Evolutionary conservation across 495 filamentous ascomycete genomes (phyloP), one percentile per base, ranked within the genome.

Genomic region (Usnea hakonensis): DNA sequence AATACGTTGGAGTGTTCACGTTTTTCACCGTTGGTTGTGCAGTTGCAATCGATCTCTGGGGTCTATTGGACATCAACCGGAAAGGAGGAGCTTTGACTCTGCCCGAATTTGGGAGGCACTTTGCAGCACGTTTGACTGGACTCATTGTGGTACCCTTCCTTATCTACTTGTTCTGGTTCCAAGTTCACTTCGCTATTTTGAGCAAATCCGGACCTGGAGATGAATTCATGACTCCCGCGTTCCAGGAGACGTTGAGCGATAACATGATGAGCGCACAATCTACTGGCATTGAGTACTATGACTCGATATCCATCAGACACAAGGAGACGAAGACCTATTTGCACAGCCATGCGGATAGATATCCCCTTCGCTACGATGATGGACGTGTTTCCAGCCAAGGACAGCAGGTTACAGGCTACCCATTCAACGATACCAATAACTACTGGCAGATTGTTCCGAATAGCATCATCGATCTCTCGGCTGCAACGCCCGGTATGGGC

Each of bases 121-220:
- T 98, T 70, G 82, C 77, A 11, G 94, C 94, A 67, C 89, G 94
- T 35, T 81, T 83, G 19, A 78, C 94, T 66, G 91, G 86, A 11
- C 79, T 98, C 41, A 90, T 97, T 66, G 68, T 95, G 48, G 82
- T 97, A 55, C 94, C 94, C 40, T 96, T 97, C 83, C 81, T 97
- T 67, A 94, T 97, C 75, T 98, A 97, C 73, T 82, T 98, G 35
- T 98, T 98, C 80, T 98, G 95, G 95, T 98, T 98, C 85, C 94
- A 97, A 79, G 91, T 97, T 36, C 94, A 98, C 75, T 97, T 98
- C 72, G 81, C 90, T 30, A 89, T 98, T 68, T 80, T 98, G 58
- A 87, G 78, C 44, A 83, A 87, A 55, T 97, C 92, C 40, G 94
- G 94, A 36, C 94, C 94, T 50, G 94, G 94, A 44, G 95, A 98